phyloP scores from a whole-genome alignment of 257 asterid genomes.

The Salvia rosmarinus region DNA sequence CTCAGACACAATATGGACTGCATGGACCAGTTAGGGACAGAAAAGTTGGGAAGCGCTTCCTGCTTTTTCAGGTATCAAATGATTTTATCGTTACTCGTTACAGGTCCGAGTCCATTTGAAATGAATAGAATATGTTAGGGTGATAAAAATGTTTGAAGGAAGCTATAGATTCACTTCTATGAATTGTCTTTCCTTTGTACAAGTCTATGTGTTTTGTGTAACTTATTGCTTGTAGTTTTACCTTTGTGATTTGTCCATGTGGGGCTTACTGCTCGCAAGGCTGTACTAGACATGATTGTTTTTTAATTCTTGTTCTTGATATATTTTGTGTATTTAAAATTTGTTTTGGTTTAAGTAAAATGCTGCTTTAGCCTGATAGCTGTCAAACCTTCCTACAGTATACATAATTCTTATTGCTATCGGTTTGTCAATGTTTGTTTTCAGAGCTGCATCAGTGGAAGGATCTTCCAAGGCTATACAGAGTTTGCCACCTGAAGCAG shows the following conservation, averaged over 20 bases:
- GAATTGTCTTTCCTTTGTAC: neutral
- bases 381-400: conserved; percentile 12
- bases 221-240: conserved; percentile 24
- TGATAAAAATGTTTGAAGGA: conserved; percentile 20
- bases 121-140: conserved; percentile 12
- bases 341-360: conserved; percentile 27
- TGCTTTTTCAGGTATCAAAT: conserved; percentile 80
- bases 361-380: conserved; percentile 19
- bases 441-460: conserved; percentile 85
- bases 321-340: conserved; percentile 12
- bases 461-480: conserved; percentile 82
- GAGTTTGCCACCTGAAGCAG: conserved; percentile 77
- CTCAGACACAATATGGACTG: conserved; percentile 71
- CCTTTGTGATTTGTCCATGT: conserved; percentile 30
- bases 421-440: conserved; percentile 10
- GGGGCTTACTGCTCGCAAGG: conserved; percentile 24
- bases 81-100: conserved; percentile 15
- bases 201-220: conserved; percentile 9
- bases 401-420: neutral
- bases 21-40: conserved; percentile 60
- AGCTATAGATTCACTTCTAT: conserved; percentile 15
- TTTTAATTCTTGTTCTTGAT: neutral
- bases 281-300: conserved; percentile 26
- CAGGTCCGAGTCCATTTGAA: conserved; percentile 12
- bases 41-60: conserved; percentile 77